phyloP scores from a whole-genome alignment of 805 yeast species.

The Tetrapisispora phaffii region DNA sequence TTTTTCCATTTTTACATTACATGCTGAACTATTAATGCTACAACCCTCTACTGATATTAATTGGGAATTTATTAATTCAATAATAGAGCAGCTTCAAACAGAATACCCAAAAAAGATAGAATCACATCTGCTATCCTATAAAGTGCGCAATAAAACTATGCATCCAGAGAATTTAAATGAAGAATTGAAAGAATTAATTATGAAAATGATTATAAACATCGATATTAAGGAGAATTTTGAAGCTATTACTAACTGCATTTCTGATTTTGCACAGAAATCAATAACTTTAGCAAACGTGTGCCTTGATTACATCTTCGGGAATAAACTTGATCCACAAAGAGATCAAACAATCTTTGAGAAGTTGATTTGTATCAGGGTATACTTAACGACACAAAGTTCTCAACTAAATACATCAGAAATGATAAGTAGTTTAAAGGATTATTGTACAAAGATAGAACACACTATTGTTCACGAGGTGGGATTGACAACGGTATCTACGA shows the following conservation, averaged over 20 bases:
- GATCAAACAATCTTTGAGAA: conserved; percentile 25
- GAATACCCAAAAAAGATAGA: conserved; percentile 25
- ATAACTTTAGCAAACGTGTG: conserved; percentile 26
- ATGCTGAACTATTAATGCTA: conserved; percentile 7
- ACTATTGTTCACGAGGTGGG: conserved; percentile 21
- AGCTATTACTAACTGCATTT: conserved; percentile 20
- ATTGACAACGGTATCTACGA: conserved; percentile 24
- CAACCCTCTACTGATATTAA: background rate
- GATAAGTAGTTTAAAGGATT: conserved; percentile 14
- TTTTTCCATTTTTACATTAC: conserved; percentile 19
- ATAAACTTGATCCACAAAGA: conserved; percentile 21
- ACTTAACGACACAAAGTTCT: conserved; percentile 19
- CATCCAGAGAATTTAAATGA: conserved; percentile 4
- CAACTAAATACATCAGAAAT: conserved; percentile 15
- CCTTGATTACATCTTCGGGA: conserved; percentile 29
- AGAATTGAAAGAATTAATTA: conserved; percentile 25
- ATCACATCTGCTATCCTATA: conserved; percentile 25
- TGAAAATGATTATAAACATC: conserved; percentile 31
- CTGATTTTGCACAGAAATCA: conserved; percentile 20
- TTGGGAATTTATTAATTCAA: background rate
- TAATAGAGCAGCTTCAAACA: conserved; percentile 14
- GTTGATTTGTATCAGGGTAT: conserved; percentile 21
- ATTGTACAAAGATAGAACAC: conserved; percentile 24
- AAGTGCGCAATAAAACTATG: conserved; percentile 12
- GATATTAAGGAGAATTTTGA: conserved; percentile 18